These are phyloP conservation scores for Lachnellula willkommii DNA, from an alignment of 2,329 filamentous ascomycete genomes.

Conservation along the genomic window DNA sequence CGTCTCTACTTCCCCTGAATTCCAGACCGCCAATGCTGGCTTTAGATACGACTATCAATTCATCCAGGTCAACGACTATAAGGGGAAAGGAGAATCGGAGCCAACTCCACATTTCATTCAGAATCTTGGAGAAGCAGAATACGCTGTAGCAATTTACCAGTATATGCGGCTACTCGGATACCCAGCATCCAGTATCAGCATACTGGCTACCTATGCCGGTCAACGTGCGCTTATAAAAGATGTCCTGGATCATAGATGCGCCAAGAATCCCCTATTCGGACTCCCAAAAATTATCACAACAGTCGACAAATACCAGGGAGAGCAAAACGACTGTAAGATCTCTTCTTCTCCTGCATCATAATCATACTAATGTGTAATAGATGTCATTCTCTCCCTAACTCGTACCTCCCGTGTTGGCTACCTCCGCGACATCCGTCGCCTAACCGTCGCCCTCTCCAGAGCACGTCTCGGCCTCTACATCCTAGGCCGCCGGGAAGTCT, in stretches of 20 bases:
- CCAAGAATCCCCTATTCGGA: conserved; percentile 77
- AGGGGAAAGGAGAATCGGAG: conserved; percentile 80
- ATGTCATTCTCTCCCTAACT: conserved; percentile 89
- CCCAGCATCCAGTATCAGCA: conserved; percentile 66
- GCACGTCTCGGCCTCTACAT: conserved; percentile 89
- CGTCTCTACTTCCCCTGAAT: conserved; percentile 65
- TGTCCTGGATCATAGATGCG: conserved; percentile 78
- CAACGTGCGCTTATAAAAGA: conserved; percentile 85
- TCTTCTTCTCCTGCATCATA: conserved; percentile 37
- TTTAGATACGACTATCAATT: conserved; percentile 96
- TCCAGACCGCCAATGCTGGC: conserved; percentile 77
- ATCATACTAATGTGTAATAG: conserved; percentile 39
- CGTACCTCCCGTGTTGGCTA: conserved; percentile 87
- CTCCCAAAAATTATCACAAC: conserved; percentile 86
- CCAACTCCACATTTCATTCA: conserved; percentile 93
- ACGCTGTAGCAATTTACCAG: conserved; percentile 89
- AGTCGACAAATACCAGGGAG: conserved; percentile 97
- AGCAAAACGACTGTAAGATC: conserved; percentile 86
- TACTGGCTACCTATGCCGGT: conserved; percentile 89
- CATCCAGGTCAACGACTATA: conserved; percentile 91
- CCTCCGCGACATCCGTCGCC: conserved; percentile 82
- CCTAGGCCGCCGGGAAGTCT: conserved; percentile 80
- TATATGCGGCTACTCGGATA: conserved; percentile 98
- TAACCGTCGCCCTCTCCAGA: conserved; percentile 91
- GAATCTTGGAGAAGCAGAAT: conserved; percentile 94